These are phyloP conservation scores for Durusdinium trenchii DNA, from an alignment of 73 alveolate genomes.

Conservation along the genomic window DNA sequence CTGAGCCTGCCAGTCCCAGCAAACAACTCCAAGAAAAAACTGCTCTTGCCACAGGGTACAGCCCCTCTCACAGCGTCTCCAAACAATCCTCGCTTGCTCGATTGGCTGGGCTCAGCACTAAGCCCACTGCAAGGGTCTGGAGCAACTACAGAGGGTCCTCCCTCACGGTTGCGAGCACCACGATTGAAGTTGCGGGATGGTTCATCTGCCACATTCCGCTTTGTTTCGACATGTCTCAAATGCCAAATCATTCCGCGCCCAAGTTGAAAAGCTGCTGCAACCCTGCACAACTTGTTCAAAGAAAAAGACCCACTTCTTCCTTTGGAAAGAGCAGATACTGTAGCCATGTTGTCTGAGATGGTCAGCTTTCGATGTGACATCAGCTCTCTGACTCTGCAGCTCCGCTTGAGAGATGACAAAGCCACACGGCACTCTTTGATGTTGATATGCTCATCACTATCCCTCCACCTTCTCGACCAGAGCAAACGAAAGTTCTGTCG, in stretches of 20 bases:
- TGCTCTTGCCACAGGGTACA: not conserved
- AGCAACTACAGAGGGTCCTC: not conserved
- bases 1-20: not conserved
- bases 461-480: conserved; percentile 35
- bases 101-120: not conserved
- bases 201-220: conserved; percentile 37
- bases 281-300: not conserved
- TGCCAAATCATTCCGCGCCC: conserved; percentile 26
- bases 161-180: not conserved
- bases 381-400: not conserved
- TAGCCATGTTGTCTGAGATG: not conserved
- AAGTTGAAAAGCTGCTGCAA: not conserved
- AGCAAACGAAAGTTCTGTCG: not conserved
- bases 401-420: not conserved
- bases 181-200: conserved; percentile 2
- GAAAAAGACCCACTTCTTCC: not conserved
- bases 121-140: not conserved
- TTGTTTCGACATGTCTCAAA: not conserved
- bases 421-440: conserved; percentile 38
- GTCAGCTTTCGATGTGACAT: not conserved
- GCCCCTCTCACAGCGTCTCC: not conserved
- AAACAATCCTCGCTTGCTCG: not conserved
- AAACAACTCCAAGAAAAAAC: not conserved
- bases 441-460: not conserved
- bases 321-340: not conserved